phyloP scores from a whole-genome alignment of 225 moss, liverwort and hornwort genomes.

The Bryoerythrophyllum caledonicum region DNA sequence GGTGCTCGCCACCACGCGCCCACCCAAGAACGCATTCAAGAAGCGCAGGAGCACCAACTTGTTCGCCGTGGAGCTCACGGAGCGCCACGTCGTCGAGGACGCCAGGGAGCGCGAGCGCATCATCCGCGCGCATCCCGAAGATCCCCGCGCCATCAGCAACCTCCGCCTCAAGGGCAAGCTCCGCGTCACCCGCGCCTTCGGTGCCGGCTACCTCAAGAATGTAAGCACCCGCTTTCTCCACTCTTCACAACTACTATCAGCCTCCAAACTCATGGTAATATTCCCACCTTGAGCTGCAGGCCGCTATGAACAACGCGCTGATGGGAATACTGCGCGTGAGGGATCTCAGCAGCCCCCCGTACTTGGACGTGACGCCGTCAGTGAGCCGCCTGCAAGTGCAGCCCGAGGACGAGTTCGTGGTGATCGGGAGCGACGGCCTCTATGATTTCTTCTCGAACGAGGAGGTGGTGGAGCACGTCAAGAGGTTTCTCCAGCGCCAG shows the following conservation, averaged over 20 bases:
- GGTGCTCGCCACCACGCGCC: conserved; percentile 55
- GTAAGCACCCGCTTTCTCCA: conserved; percentile 21
- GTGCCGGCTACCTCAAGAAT: conserved; percentile 81
- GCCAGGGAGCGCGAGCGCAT: conserved; percentile 49
- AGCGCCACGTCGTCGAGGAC: conserved; percentile 68
- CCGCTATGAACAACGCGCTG: conserved; percentile 73
- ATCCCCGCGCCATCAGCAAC: conserved; percentile 52
- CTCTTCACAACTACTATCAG: too few relatives aligned
- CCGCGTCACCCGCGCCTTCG: conserved; percentile 84
- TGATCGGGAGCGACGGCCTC: conserved; percentile 82
- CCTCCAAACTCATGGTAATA: too few relatives aligned
- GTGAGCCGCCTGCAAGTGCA: conserved; percentile 61
- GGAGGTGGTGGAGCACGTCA: conserved; percentile 62
- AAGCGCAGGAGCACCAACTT: conserved; percentile 14
- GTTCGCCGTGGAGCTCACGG: conserved; percentile 68
- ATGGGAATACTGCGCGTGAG: conserved; percentile 83
- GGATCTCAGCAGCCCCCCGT: conserved; percentile 78
- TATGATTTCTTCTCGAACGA: conserved; percentile 84
- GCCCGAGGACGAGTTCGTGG: conserved; percentile 69
- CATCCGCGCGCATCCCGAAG: conserved; percentile 72
- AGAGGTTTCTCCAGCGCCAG: conserved; percentile 43
- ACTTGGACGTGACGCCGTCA: conserved; percentile 57
- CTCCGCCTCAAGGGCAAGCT: conserved; percentile 80
- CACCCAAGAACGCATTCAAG: neutral
- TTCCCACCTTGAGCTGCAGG: too few relatives aligned